A percentile compares a stretch with the other conserved stretches of the same genome.
Conservation (phyloP, 192 early-diverging fungal species). For the Glomus cerebriforme region DNA sequence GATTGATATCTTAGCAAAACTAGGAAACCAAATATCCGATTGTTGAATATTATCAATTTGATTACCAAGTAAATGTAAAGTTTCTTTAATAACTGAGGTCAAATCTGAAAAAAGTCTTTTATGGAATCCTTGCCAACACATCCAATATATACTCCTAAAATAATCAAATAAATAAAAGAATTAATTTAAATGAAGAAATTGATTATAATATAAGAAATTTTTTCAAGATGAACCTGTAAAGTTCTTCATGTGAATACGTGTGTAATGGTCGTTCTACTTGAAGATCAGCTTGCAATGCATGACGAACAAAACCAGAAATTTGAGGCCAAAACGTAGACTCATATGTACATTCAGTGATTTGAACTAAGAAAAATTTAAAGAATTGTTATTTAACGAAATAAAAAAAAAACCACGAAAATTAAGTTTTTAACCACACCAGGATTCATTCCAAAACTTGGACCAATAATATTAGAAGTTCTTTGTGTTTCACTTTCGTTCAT, state of each 20-base stretch:
- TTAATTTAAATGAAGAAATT: neutral
- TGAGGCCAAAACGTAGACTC: constrained; percentile 30
- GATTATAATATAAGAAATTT: too few relatives aligned
- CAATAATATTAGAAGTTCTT: neutral
- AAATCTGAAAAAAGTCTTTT: constrained; percentile 28
- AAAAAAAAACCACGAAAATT: too few relatives aligned
- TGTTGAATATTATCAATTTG: constrained; percentile 16
- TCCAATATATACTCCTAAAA: constrained; percentile 36
- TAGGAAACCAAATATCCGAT: constrained; percentile 2
- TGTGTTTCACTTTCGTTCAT: neutral
- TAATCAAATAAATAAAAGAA: neutral
- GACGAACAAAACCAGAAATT: constrained; percentile 28
- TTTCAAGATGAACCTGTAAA: constrained; percentile 29
- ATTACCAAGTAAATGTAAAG: neutral
- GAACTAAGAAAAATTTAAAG: neutral
- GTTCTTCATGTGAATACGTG: constrained; percentile 36
- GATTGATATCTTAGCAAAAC: constrained; percentile 15
- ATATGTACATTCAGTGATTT: constrained; percentile 19
- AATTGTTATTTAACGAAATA: neutral
- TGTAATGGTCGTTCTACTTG: constrained; percentile 27
- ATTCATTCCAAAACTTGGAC: neutral
- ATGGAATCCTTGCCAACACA: constrained; percentile 36
- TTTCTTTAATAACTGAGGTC: constrained; percentile 8
- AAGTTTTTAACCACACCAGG: neutral
- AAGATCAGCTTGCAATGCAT: constrained; percentile 17